These are phyloP conservation scores for Schizochytrium sp. DNA, from an alignment of 108 stramenopile species.

Conservation along the genomic window DNA sequence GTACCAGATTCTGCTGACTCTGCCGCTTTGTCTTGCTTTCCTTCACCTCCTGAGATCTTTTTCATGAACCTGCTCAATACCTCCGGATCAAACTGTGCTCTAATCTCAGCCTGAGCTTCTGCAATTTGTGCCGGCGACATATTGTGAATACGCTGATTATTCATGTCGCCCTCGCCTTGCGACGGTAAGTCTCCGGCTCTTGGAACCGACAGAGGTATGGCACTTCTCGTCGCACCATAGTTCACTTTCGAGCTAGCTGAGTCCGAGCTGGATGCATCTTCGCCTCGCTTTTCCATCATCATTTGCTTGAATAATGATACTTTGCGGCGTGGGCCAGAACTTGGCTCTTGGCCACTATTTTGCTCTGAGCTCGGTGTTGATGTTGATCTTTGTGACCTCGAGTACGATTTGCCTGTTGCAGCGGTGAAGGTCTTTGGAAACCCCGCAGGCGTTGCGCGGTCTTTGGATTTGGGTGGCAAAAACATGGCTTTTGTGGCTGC, in stretches of 20 bases:
- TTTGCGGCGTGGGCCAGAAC: background rate
- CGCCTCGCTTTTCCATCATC: conserved; percentile 45
- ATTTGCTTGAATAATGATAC: conserved; percentile 46
- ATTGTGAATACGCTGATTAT: background rate
- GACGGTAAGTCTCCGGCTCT: background rate
- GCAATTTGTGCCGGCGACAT: conserved; percentile 27
- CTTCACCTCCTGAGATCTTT: conserved; percentile 20
- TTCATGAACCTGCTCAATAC: conserved; percentile 3
- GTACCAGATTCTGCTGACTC: background rate
- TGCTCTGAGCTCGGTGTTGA: background rate
- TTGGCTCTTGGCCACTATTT: background rate
- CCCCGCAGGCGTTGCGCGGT: background rate
- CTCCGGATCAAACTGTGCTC: background rate
- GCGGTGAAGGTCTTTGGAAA: background rate
- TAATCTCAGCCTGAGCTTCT: conserved; percentile 25
- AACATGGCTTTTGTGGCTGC: background rate
- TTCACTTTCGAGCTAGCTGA: background rate
- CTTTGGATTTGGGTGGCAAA: background rate
- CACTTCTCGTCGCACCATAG: background rate
- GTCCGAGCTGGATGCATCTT: background rate
- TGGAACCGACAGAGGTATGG: background rate
- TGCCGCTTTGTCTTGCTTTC: background rate
- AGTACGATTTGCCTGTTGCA: background rate
- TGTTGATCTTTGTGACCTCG: background rate
- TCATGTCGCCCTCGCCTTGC: background rate